Evolutionary conservation across 208 protist species (phyloP).

Genomic region (Acanthamoeba polyphaga): DNA sequence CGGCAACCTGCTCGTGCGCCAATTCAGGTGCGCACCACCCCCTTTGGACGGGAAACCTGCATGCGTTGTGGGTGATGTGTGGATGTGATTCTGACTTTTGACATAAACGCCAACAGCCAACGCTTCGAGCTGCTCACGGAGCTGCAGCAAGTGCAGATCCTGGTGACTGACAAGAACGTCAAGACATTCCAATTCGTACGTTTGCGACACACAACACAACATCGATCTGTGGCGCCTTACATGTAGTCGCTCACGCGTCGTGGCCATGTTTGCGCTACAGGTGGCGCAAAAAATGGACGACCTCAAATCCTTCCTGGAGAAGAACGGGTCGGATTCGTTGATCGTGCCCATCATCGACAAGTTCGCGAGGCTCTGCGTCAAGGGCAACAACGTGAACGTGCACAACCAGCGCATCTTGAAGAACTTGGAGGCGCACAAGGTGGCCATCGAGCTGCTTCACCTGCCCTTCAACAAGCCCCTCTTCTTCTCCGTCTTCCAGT

Average conservation of each 20-base stretch:
- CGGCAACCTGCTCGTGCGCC: slow-evolving; percentile 54
- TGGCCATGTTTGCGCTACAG: not conserved
- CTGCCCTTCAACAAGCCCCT: slow-evolving; percentile 56
- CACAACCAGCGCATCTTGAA: slow-evolving; percentile 72
- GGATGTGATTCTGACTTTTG: too few species aligned
- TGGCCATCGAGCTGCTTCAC: slow-evolving; percentile 30
- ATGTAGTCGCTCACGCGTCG: not conserved
- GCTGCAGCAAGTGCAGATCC: slow-evolving; percentile 58
- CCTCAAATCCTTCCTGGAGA: not conserved
- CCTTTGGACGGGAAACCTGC: not conserved
- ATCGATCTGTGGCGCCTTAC: too few species aligned
- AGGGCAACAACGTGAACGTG: slow-evolving; percentile 25
- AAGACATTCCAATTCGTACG: slow-evolving; percentile 50
- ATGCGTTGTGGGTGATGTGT: not conserved
- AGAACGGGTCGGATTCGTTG: not conserved
- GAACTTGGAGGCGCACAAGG: slow-evolving; percentile 55
- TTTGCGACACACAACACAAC: too few species aligned
- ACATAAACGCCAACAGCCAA: slow-evolving; percentile 16
- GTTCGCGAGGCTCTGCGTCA: slow-evolving; percentile 26
- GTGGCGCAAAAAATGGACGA: slow-evolving; percentile 17
- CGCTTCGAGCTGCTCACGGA: slow-evolving; percentile 43
- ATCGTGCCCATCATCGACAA: slow-evolving; percentile 33
- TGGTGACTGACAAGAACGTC: slow-evolving; percentile 61
- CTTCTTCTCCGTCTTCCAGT: slow-evolving; percentile 21
- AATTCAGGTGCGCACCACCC: slow-evolving; percentile 40